Conservation (phyloP, 2,329 filamentous ascomycete genomes). For the Aspergillus brunneoviolaceus region DNA sequence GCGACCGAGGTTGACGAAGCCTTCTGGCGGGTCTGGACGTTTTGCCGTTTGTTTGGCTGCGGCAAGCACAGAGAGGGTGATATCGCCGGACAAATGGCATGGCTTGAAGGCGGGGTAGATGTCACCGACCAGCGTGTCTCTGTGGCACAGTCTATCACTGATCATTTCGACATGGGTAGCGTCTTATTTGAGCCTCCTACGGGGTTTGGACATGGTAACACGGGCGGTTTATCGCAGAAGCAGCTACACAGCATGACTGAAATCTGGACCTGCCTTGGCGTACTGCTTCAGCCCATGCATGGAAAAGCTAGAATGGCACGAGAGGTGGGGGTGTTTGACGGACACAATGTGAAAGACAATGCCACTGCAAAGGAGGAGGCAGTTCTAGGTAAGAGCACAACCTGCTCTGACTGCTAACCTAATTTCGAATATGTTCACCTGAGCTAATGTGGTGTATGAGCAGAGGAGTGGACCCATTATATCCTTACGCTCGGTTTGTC, state of each 20-base stretch:
- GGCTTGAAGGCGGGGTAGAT: slow-evolving; percentile 58
- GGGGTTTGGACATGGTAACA: slow-evolving; percentile 60
- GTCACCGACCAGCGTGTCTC: slow-evolving; percentile 47
- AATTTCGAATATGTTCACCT: not conserved
- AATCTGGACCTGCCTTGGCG: slow-evolving; percentile 61
- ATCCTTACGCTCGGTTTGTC: slow-evolving; percentile 60
- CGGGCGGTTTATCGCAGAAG: slow-evolving; percentile 52
- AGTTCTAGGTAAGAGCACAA: slow-evolving; percentile 49
- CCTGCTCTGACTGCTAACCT: not conserved
- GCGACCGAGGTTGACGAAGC: slow-evolving; percentile 59
- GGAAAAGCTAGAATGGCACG: slow-evolving; percentile 56
- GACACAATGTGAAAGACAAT: slow-evolving; percentile 48
- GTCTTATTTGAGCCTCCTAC: slow-evolving; percentile 57
- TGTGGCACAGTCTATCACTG: slow-evolving; percentile 46
- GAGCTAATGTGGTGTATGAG: not conserved
- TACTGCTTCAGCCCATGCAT: slow-evolving; percentile 56
- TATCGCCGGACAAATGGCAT: slow-evolving; percentile 60
- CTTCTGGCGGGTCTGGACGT: slow-evolving; percentile 66
- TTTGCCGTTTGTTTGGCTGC: slow-evolving; percentile 63
- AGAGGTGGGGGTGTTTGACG: slow-evolving; percentile 57
- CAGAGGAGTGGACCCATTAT: slow-evolving; percentile 63
- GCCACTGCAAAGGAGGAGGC: slow-evolving; percentile 48
- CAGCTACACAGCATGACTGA: slow-evolving; percentile 66
- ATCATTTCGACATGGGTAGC: slow-evolving; percentile 52
- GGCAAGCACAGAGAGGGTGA: slow-evolving; percentile 60